phyloP scores from a whole-genome alignment of 495 filamentous ascomycete genomes.

The Beverwykella pulmonaria region DNA sequence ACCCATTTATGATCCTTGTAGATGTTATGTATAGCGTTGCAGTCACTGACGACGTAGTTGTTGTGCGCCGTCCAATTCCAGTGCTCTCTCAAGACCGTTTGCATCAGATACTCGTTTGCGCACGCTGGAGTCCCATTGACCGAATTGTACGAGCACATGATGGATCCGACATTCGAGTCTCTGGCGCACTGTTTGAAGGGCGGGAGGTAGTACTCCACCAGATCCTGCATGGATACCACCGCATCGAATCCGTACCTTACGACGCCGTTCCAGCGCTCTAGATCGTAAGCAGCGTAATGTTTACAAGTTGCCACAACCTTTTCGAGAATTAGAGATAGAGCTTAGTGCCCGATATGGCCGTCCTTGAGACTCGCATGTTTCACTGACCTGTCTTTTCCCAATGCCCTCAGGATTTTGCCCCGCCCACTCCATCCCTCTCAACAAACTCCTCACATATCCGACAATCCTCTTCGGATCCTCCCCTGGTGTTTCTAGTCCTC shows the following conservation, averaged over 20 bases:
- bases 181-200: conserved; percentile 55
- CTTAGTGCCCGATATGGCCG: no score
- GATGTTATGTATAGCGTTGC: conserved; percentile 60
- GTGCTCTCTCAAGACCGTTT: conserved; percentile 59
- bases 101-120: conserved; percentile 57
- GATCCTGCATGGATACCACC: conserved; percentile 56
- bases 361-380: no score
- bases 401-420: conserved; percentile 40
- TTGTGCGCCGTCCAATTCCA: conserved; percentile 54
- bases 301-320: conserved; percentile 59
- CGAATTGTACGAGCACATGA: conserved; percentile 67
- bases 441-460: conserved; percentile 8
- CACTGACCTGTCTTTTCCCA: conserved; percentile 47
- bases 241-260: conserved; percentile 58
- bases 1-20: conserved; percentile 59
- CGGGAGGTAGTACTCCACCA: conserved; percentile 58
- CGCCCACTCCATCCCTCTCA: conserved; percentile 12
- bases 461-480: conserved; percentile 16
- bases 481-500: conserved; percentile 47
- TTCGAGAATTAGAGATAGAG: no score
- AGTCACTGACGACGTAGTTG: conserved; percentile 61
- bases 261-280: conserved; percentile 60
- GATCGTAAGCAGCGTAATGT: conserved; percentile 66
- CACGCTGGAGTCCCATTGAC: conserved; percentile 63
- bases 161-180: conserved; percentile 57